A percentile compares a stretch with the other conserved stretches of the same genome.
phyloP scores from a whole-genome alignment of 2,329 filamentous ascomycete species.

The Claviceps purpurea region DNA sequence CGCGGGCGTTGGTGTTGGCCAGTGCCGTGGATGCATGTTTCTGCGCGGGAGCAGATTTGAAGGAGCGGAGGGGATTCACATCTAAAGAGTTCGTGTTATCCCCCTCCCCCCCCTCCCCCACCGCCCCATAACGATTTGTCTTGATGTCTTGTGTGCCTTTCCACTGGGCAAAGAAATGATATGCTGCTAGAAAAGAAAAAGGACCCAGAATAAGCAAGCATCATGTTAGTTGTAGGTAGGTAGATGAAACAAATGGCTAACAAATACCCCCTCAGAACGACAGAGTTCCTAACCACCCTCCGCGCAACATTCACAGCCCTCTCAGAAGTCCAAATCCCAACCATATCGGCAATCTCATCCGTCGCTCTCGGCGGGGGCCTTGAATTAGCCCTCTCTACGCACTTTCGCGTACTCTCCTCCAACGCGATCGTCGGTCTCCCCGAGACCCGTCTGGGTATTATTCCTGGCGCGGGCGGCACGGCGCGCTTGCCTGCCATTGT shows the following conservation, averaged over 20 bases:
- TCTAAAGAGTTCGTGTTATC: slow-evolving; percentile 52
- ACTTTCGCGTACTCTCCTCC: slow-evolving; percentile 76
- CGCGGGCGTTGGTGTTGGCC: slow-evolving; percentile 69
- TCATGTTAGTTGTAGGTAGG: too few species aligned
- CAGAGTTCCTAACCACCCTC: slow-evolving; percentile 63
- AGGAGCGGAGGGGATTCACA: slow-evolving; percentile 68
- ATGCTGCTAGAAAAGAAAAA: too few species aligned
- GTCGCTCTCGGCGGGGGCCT: slow-evolving; percentile 85
- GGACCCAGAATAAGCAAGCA: too few species aligned
- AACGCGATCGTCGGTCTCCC: slow-evolving; percentile 70
- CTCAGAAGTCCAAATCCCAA: slow-evolving; percentile 68
- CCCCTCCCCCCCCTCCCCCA: too few species aligned
- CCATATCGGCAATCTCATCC: slow-evolving; percentile 76
- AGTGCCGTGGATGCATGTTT: slow-evolving; percentile 80
- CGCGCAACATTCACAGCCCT: slow-evolving; percentile 64
- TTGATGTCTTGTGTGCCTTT: too few species aligned
- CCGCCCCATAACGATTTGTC: too few species aligned
- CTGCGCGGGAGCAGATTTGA: slow-evolving; percentile 89
- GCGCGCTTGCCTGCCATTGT: slow-evolving; percentile 74
- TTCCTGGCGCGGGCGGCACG: slow-evolving; percentile 88
- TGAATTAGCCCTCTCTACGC: slow-evolving; percentile 79
- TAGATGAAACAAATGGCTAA: not conserved
- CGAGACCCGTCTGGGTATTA: slow-evolving; percentile 84
- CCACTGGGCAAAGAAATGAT: too few species aligned
- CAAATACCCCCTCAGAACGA: slow-evolving; percentile 43